These are phyloP conservation scores for Paxillus rubicundulus DNA, from an alignment of 768 basidiomycete species.

Conservation along the genomic window DNA sequence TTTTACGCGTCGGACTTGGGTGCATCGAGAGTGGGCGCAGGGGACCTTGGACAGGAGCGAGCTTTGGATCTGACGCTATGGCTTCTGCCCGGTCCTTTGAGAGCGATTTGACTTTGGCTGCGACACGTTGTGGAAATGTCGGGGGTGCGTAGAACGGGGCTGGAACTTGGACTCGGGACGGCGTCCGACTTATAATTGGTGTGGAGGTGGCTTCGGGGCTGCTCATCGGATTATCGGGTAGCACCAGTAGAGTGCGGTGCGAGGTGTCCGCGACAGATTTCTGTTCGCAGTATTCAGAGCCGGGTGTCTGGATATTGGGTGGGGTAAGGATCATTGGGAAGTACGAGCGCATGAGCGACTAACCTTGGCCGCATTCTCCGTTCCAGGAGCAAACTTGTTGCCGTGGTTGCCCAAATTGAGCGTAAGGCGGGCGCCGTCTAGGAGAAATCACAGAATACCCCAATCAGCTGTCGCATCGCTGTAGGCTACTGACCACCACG, in stretches of 20 bases:
- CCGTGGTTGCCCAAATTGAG: slow-evolving; percentile 15
- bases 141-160: neutral
- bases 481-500: neutral
- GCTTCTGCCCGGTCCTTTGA: slow-evolving; percentile 26
- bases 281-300: neutral
- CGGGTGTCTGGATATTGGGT: slow-evolving; percentile 8
- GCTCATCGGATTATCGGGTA: slow-evolving; percentile 1
- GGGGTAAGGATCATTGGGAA: neutral
- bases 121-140: slow-evolving; percentile 11
- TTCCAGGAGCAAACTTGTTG: neutral
- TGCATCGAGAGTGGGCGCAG: slow-evolving; percentile 30
- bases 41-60: slow-evolving; percentile 31
- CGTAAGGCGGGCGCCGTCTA: slow-evolving; percentile 27
- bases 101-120: slow-evolving; percentile 17
- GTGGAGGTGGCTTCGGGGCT: slow-evolving; percentile 14
- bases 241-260: neutral
- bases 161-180: neutral
- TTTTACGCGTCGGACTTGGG: slow-evolving; percentile 13
- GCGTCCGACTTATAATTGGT: slow-evolving; percentile 10
- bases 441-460: neutral
- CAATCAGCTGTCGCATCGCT: neutral
- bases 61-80: slow-evolving; percentile 31
- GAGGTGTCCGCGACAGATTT: neutral
- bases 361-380: slow-evolving; percentile 8
- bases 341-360: neutral